Conservation (phyloP, 2,329 filamentous ascomycete genomes). For the Aspergillus arachidicola region DNA sequence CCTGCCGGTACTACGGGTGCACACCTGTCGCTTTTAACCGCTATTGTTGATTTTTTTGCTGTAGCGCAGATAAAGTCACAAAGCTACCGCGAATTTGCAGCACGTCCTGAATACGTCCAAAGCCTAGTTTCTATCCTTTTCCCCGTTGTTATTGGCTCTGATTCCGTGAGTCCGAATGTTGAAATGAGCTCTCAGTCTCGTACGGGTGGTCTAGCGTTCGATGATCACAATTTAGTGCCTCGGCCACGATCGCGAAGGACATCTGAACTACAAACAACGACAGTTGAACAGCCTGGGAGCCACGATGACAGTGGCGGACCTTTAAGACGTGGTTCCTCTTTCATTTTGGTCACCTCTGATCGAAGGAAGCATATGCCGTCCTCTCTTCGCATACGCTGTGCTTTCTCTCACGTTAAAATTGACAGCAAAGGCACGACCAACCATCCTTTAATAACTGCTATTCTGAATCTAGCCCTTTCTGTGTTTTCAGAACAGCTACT, state of each 20-base stretch:
- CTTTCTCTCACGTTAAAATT: slow-evolving; percentile 62
- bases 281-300: slow-evolving; percentile 55
- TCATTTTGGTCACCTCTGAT: slow-evolving; percentile 80
- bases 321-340: slow-evolving; percentile 82
- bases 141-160: slow-evolving; percentile 83
- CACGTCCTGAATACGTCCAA: slow-evolving; percentile 78
- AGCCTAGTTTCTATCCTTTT: slow-evolving; percentile 79
- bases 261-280: slow-evolving; percentile 75
- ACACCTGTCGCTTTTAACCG: slow-evolving; percentile 70
- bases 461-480: slow-evolving; percentile 75
- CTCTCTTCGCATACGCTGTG: slow-evolving; percentile 64
- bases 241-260: slow-evolving; percentile 68
- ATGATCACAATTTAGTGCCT: slow-evolving; percentile 82
- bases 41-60: slow-evolving; percentile 75
- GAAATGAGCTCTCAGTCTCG: slow-evolving; percentile 88
- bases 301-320: slow-evolving; percentile 58
- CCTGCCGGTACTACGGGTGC: slow-evolving; percentile 45
- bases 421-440: slow-evolving; percentile 54
- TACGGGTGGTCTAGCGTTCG: slow-evolving; percentile 79
- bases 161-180: slow-evolving; percentile 78
- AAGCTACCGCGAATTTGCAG: slow-evolving; percentile 80
- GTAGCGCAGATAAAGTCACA: slow-evolving; percentile 76
- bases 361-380: slow-evolving; percentile 61
- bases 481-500: slow-evolving; percentile 87
- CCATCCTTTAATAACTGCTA: slow-evolving; percentile 71